phyloP scores from a whole-genome alignment of 1,284 basidiomycete species.

The Sporisorium graminicola region DNA sequence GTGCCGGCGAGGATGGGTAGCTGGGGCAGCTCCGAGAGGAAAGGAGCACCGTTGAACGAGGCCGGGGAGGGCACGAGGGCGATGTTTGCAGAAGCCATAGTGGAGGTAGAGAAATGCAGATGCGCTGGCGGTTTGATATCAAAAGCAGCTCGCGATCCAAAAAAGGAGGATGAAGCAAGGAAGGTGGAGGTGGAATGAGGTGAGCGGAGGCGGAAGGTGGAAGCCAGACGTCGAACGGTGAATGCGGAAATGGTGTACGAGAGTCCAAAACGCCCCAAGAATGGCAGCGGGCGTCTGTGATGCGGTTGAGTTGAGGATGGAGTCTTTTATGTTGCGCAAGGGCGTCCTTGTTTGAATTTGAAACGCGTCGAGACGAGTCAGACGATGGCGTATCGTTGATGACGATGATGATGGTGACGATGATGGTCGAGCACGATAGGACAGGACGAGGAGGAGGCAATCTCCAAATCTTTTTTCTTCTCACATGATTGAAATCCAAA shows the following conservation, averaged over 20 bases:
- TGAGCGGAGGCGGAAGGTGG: constrained; percentile 28
- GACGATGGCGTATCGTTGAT: not conserved
- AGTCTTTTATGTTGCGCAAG: too few species aligned
- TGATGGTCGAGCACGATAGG: not conserved
- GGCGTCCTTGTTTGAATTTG: too few species aligned
- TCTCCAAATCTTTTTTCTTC: constrained; percentile 12
- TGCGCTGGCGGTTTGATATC: not conserved
- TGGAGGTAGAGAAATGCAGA: constrained; percentile 33
- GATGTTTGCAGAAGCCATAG: constrained; percentile 43
- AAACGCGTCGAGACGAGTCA: not conserved
- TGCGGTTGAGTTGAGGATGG: too few species aligned
- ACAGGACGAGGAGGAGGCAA: too few species aligned
- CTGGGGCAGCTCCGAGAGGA: constrained; percentile 64
- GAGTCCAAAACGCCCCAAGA: not conserved
- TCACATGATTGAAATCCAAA: constrained; percentile 12
- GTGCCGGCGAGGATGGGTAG: constrained; percentile 69
- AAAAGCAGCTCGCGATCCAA: constrained; percentile 11
- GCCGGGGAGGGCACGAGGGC: constrained; percentile 52
- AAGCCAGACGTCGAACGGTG: constrained; percentile 31
- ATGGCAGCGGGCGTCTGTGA: constrained; percentile 1
- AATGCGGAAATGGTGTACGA: constrained; percentile 33
- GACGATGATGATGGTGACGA: not conserved
- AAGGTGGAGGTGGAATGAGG: not conserved
- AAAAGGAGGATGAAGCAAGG: constrained; percentile 2
- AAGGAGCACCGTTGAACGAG: constrained; percentile 71